These are phyloP conservation scores for Chlorella sp. DNA, from an alignment of 139 green algal species.

Conservation along the genomic window DNA sequence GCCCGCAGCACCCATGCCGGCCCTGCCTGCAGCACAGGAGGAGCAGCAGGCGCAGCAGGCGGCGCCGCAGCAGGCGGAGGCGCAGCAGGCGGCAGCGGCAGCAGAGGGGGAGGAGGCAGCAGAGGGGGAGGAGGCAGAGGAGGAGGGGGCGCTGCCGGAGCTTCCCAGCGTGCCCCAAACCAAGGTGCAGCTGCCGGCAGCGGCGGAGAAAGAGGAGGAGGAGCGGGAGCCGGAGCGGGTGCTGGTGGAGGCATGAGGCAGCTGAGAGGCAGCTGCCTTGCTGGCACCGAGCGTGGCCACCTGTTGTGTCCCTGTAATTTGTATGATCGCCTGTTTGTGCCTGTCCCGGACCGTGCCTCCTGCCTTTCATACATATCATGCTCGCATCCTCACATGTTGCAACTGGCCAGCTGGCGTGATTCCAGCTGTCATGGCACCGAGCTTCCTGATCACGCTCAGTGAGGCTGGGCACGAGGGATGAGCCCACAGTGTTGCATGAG, in stretches of 20 bases:
- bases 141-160: background rate
- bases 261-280: too few relatives aligned
- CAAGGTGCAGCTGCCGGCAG: background rate
- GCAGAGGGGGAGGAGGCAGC: background rate
- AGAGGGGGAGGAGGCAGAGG: background rate
- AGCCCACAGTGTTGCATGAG: too few relatives aligned
- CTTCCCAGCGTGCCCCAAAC: conserved; percentile 4
- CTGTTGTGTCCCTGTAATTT: too few relatives aligned
- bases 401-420: too few relatives aligned
- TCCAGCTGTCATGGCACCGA: too few relatives aligned
- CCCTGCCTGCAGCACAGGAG: background rate
- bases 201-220: background rate
- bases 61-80: background rate
- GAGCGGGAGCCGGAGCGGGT: background rate
- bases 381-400: too few relatives aligned
- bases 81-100: background rate
- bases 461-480: too few relatives aligned
- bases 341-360: too few relatives aligned
- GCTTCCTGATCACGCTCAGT: too few relatives aligned
- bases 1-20: background rate
- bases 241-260: background rate
- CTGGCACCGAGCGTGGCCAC: too few relatives aligned
- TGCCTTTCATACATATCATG: too few relatives aligned
- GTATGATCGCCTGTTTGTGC: too few relatives aligned
- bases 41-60: background rate